Percentiles rank a stretch among this genome's conserved stretches.
phyloP scores from a whole-genome alignment of 352 stramenopile genomes.

The Globisporangium nunn region DNA sequence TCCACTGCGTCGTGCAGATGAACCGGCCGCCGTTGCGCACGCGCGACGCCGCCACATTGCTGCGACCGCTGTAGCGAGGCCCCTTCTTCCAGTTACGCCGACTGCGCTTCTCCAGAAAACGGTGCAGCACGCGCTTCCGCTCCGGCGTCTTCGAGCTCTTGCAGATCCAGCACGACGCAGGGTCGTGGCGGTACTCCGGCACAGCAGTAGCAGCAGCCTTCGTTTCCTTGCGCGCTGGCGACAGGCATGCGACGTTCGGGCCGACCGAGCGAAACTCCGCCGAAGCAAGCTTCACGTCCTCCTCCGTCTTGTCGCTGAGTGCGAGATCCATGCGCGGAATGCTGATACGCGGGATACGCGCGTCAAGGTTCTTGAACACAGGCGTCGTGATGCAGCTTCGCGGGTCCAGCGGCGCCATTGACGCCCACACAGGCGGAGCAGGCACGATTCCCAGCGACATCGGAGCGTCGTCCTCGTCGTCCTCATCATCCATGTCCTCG shows the following conservation, averaged over 20 bases:
- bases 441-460: constrained; percentile 34
- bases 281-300: constrained; percentile 13
- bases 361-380: constrained; percentile 74
- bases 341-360: constrained; percentile 56
- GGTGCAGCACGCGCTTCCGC: constrained; percentile 77
- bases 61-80: constrained; percentile 72
- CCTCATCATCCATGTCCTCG: constrained; percentile 21
- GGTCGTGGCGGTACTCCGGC: constrained; percentile 56
- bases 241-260: constrained; percentile 21
- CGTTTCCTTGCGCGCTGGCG: constrained; percentile 37
- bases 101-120: constrained; percentile 75
- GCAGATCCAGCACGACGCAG: constrained; percentile 82
- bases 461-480: constrained; percentile 11
- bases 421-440: constrained; percentile 41
- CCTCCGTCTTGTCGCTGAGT: constrained; percentile 20
- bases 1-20: constrained; percentile 75
- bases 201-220: constrained; percentile 21
- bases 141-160: constrained; percentile 78
- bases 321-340: constrained; percentile 72
- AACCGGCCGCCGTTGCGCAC: constrained; percentile 80
- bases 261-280: constrained; percentile 1
- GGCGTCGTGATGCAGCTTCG: constrained; percentile 68
- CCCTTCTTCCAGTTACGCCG: constrained; percentile 81
- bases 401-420: constrained; percentile 58
- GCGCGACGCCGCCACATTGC: constrained; percentile 69